These are phyloP conservation scores for Russula sp. DNA, from an alignment of 768 basidiomycete species.

Conservation along the genomic window DNA sequence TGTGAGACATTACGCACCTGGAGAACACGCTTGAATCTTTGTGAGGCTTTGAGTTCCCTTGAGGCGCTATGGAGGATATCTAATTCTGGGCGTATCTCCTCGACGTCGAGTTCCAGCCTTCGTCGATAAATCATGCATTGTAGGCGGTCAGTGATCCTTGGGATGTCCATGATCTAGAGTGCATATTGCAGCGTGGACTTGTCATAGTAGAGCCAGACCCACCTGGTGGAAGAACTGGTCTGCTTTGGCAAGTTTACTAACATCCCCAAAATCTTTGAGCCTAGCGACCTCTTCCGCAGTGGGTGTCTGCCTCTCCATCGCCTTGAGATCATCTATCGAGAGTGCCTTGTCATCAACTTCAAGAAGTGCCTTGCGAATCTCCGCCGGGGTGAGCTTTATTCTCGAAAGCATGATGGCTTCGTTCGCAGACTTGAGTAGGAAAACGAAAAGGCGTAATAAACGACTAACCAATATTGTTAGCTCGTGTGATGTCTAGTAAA, in stretches of 20 bases:
- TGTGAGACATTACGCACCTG: conserved; percentile 38
- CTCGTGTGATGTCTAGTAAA: conserved; percentile 69
- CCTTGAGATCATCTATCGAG: conserved; percentile 67
- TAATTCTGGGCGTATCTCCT: conserved; percentile 78
- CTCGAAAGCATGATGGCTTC: conserved; percentile 79
- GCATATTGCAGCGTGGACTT: background rate
- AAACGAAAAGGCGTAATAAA: background rate
- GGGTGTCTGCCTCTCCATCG: conserved; percentile 68
- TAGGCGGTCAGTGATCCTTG: conserved; percentile 63
- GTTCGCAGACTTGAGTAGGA: conserved; percentile 26
- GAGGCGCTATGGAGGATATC: conserved; percentile 64
- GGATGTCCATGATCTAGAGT: conserved; percentile 68
- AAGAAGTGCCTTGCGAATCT: conserved; percentile 66
- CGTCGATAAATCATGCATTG: conserved; percentile 80
- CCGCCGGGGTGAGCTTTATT: conserved; percentile 55
- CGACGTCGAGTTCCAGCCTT: conserved; percentile 75
- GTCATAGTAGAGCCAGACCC: conserved; percentile 10
- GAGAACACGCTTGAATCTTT: conserved; percentile 60
- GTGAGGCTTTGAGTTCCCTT: conserved; percentile 56
- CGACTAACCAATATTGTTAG: conserved; percentile 71
- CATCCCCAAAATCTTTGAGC: conserved; percentile 63
- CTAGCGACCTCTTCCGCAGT: conserved; percentile 74
- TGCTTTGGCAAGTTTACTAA: conserved; percentile 67
- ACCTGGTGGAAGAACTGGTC: conserved; percentile 82
- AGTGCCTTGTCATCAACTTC: conserved; percentile 62